Evolutionary conservation across 192 early-diverging fungal genomes (phyloP).

Genomic region (Gamsiella multidivaricata): DNA sequence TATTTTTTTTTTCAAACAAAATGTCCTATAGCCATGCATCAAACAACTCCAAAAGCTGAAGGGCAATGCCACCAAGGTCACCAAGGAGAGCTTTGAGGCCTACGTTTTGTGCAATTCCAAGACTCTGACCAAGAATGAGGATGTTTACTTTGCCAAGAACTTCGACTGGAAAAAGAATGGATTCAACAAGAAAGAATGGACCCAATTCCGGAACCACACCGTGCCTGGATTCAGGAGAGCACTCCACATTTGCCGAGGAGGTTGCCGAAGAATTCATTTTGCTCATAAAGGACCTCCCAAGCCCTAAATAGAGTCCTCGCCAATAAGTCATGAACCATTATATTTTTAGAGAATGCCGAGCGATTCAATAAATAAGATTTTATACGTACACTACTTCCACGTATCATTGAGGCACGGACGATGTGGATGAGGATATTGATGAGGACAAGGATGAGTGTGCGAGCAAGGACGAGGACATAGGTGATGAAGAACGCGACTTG

Average conservation of each 20-base stretch:
- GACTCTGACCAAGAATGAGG: slow-evolving; percentile 43
- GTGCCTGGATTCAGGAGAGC: slow-evolving; percentile 43
- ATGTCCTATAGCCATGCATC: slow-evolving; percentile 24
- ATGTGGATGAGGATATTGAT: too few species aligned
- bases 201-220: slow-evolving; percentile 36
- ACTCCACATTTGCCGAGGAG: slow-evolving; percentile 45
- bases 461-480: too few species aligned
- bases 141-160: slow-evolving; percentile 22
- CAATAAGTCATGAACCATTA: too few species aligned
- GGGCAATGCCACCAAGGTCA: slow-evolving; percentile 30
- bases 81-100: slow-evolving; percentile 17
- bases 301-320: slow-evolving; percentile 14
- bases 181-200: slow-evolving; percentile 32
- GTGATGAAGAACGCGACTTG: too few species aligned
- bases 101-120: slow-evolving; percentile 48
- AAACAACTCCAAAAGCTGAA: slow-evolving; percentile 21
- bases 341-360: too few species aligned
- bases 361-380: too few species aligned
- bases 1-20: not conserved
- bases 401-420: too few species aligned
- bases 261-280: slow-evolving; percentile 41
- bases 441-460: too few species aligned
- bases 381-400: too few species aligned
- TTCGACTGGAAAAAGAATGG: slow-evolving; percentile 45
- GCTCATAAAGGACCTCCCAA: slow-evolving; percentile 27